Evolutionary conservation across 768 basidiomycete genomes (phyloP).

Genomic region (Hygrocybe coccinea): DNA sequence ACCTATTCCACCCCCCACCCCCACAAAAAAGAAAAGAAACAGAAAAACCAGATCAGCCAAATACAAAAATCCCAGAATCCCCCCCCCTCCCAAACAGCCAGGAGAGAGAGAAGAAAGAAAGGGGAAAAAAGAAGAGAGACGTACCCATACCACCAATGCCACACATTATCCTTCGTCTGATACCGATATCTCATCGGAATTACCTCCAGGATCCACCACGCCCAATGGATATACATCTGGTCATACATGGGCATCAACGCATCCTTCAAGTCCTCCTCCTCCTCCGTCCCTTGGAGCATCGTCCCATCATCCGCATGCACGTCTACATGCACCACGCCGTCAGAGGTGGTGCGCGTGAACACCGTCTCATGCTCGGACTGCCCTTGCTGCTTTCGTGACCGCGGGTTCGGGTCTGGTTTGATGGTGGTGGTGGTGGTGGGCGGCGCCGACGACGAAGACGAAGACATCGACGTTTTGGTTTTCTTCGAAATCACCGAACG

Average conservation of each 20-base stretch:
- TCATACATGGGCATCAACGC: constrained; percentile 55
- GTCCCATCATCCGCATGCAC: background rate
- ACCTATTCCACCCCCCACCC: too few relatives aligned
- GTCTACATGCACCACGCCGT: constrained; percentile 1
- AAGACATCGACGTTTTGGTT: too few relatives aligned
- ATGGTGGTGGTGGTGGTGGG: too few relatives aligned
- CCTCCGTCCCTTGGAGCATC: constrained; percentile 36
- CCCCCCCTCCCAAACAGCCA: too few relatives aligned
- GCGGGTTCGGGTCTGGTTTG: too few relatives aligned
- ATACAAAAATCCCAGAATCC: too few relatives aligned
- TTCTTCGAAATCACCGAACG: background rate
- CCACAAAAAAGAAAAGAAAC: too few relatives aligned
- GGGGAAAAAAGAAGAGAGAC: constrained; percentile 11
- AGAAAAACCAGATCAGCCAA: background rate
- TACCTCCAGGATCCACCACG: constrained; percentile 70
- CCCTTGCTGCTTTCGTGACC: too few relatives aligned
- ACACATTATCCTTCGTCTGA: constrained; percentile 35
- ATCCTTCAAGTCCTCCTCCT: constrained; percentile 61
- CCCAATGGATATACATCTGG: constrained; percentile 39
- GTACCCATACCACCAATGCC: constrained; percentile 34
- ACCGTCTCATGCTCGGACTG: background rate
- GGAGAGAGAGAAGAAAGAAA: too few relatives aligned
- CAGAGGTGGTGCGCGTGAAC: background rate
- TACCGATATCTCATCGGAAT: constrained; percentile 41
- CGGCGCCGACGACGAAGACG: too few relatives aligned